A percentile compares a stretch with the other conserved stretches of the same genome.
Evolutionary conservation across 139 green algal species (phyloP).

Genomic region (Coelastrella sp.): DNA sequence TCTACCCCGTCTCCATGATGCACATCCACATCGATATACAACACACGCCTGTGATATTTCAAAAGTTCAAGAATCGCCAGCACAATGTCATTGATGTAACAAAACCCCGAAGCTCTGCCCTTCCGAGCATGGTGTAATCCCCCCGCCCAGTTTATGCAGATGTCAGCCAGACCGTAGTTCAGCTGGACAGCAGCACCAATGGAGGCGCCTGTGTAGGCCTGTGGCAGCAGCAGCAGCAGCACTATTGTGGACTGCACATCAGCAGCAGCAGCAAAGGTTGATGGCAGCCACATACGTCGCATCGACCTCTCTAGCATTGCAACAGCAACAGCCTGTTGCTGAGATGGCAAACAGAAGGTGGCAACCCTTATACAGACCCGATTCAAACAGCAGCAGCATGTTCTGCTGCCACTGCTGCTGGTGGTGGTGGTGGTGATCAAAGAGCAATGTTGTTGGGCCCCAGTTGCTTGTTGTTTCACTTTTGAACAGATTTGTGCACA

Average conservation of each 20-base stretch:
- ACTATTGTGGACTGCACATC: too few species aligned
- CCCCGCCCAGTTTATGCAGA: conserved; percentile 97
- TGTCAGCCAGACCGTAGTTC: conserved; percentile 89
- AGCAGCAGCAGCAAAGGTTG: conserved; percentile 17
- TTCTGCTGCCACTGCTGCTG: background rate
- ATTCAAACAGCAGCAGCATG: too few species aligned
- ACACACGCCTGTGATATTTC: conserved; percentile 84
- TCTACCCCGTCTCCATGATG: conserved; percentile 98
- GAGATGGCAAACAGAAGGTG: too few species aligned
- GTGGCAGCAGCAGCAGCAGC: conserved; percentile 26
- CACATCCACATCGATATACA: conserved; percentile 96
- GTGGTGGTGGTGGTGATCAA: background rate
- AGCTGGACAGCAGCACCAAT: conserved; percentile 91
- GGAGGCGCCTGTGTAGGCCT: conserved; percentile 87
- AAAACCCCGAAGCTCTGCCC: conserved; percentile 87
- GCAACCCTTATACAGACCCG: too few species aligned
- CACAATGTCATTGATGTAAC: conserved; percentile 99
- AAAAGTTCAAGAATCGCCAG: conserved; percentile 95
- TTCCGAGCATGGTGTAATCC: conserved; percentile 98
- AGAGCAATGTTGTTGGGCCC: too few species aligned
- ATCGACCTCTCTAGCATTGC: too few species aligned
- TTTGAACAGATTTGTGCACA: too few species aligned
- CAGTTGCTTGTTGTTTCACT: too few species aligned
- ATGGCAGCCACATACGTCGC: too few species aligned
- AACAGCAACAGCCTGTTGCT: too few species aligned